These are phyloP conservation scores for Cenchrus fungigraminus DNA, from an alignment of 176 grass and related monocot genomes.

Conservation along the genomic window DNA sequence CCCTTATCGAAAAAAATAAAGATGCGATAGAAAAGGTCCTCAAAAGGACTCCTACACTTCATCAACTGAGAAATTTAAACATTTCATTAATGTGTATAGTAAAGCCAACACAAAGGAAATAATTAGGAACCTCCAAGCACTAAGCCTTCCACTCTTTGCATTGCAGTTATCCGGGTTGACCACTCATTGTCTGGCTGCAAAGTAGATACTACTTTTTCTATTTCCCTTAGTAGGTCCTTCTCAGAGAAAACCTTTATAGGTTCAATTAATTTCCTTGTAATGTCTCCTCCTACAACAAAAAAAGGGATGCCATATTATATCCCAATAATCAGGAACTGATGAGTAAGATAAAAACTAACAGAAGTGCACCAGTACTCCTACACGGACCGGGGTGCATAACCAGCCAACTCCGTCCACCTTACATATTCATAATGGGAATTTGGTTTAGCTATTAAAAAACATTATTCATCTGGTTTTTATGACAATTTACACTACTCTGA, in stretches of 20 bases:
- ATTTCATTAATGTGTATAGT: background rate
- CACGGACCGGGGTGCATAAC: background rate
- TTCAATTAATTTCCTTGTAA: slow-evolving; percentile 55
- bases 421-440: background rate
- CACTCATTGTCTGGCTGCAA: slow-evolving; percentile 84
- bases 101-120: slow-evolving; percentile 7
- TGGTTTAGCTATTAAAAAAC: background rate
- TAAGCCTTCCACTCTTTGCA: slow-evolving; percentile 92
- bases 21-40: background rate
- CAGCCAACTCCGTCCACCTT: background rate
- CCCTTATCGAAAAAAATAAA: background rate
- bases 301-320: slow-evolving; percentile 18
- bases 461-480: slow-evolving; percentile 4
- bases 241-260: slow-evolving; percentile 89
- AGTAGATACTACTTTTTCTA: slow-evolving; percentile 59
- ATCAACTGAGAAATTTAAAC: background rate
- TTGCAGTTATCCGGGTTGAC: slow-evolving; percentile 76
- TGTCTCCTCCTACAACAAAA: slow-evolving; percentile 60
- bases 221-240: slow-evolving; percentile 82
- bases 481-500: background rate
- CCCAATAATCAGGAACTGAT: slow-evolving; percentile 10
- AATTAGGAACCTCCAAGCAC: slow-evolving; percentile 75
- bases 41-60: slow-evolving; percentile 6
- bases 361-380: background rate
- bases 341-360: background rate